Evolutionary conservation across 2,329 filamentous ascomycete genomes (phyloP).

Genomic region (Cordyceps javanica): DNA sequence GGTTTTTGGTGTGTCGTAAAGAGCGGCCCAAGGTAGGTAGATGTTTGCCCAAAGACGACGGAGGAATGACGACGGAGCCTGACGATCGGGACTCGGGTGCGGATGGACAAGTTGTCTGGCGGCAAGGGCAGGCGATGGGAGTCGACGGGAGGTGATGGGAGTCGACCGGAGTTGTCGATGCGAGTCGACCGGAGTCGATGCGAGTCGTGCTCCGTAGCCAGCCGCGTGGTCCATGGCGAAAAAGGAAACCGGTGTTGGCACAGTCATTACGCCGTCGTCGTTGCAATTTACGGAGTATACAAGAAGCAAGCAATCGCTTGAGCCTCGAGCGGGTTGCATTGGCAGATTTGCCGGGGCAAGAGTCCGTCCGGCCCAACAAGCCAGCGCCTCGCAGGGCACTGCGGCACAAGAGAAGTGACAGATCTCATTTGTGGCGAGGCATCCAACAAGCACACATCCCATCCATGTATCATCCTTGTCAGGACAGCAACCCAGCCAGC

Average conservation of each 20-base stretch:
- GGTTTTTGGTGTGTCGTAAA: background rate
- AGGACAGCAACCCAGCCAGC: background rate
- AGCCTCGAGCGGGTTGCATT: background rate
- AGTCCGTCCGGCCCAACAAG: background rate
- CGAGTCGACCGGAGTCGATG: background rate
- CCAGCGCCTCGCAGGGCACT: background rate
- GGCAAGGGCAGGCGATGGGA: background rate
- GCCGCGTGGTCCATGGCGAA: background rate
- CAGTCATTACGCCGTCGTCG: background rate
- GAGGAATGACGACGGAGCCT: background rate
- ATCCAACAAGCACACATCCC: background rate
- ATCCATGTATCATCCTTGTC: constrained; percentile 14
- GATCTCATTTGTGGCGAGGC: constrained; percentile 21
- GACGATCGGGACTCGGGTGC: background rate
- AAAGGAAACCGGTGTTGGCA: background rate
- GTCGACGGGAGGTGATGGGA: background rate
- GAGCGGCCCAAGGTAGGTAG: constrained; percentile 5
- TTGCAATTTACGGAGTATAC: background rate
- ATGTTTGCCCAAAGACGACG: background rate
- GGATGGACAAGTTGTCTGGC: background rate
- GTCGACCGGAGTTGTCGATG: no score
- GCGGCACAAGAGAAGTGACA: constrained; percentile 15
- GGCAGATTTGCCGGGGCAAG: background rate
- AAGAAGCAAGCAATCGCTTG: background rate
- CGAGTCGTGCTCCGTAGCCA: background rate